Base-by-base conservation (phyloP, 1,139 yeast species). In the Saccharomycopsis crataegensis region DNA sequence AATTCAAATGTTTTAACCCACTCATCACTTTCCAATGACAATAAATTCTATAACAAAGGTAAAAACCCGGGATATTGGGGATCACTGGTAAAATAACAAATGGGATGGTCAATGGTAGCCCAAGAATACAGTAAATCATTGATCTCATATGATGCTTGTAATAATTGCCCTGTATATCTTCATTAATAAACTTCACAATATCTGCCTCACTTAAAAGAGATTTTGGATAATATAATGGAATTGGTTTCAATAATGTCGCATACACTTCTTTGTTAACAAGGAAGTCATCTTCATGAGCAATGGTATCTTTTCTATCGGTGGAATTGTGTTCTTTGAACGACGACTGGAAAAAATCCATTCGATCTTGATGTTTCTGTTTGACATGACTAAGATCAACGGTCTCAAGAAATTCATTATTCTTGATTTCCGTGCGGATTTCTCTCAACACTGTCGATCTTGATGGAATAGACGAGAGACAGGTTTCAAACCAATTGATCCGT, bases 1-100 rank as follows among this genome's bases (percentile, higher is more conserved):
- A 78, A 45, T 73, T 68, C 60, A 89, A 69, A 63, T 88, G 95
- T 59, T 76, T 73, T 8, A 89, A 87, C 0, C 97, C 97, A 53
- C 79, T 67, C 57, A 79, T 73, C 1, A 96, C 96, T 64, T 86
- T 87, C 64, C 82, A 74, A 66, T 91, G 88, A 64, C 96, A 88
- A 70, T 89, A 93, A 17, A 86, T 75, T 59, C 99, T 75, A 67
- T 86, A 93, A 6, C 86, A 74, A 47, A 91, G 68, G 64, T 90
- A 93, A 62, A 93, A 85, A 0, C 97, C 97, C 0, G 99, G 99
- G n/a, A 93, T 79, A 62, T 93, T 93, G 17, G 99, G 99, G 1
- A 91, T 67, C n/a, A 91, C 75, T 0, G 99, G 99, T 0, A 93
- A 64, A 48, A 90, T 64, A 0, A 89, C 90, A 53, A 90, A 68